Evolutionary conservation across 192 early-diverging fungal genomes (phyloP), one percentile per base, ranked within the genome.

Genomic region (Powellomyces hirtus): DNA sequence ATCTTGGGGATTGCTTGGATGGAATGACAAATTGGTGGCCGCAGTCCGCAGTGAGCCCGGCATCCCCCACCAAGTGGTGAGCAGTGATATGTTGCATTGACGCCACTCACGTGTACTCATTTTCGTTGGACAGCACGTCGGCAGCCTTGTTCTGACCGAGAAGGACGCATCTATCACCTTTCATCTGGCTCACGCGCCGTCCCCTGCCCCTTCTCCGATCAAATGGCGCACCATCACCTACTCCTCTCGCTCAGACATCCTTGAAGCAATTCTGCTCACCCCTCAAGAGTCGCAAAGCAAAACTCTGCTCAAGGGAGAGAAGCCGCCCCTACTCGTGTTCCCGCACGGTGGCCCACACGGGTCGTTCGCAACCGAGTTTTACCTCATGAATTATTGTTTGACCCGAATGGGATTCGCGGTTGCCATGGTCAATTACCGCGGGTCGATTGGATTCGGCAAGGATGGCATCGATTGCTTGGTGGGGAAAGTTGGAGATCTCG

Each of bases 331-430:
- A 58, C 76, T 92, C 0, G 81, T 90, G n/a, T 69, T 81, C 56
- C 91, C 92, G 0, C 92, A 94, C 70, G 92, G 92, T 34, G 92
- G 92, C 4, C 92, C 92, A 13, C 90, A 94, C 64, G 64, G 73
- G 7, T 66, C 68, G 24, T 83, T 73, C 62, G 77, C 86, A 10
- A 79, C 81, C 20, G 86, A 78, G 26, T 88, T 84, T 67, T 74
- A 65, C 13, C 61, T 78, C 45, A 49, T 74, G 30, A 73, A 44
- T 24, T 68, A 81, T 26, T 78, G 77, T 8, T 79, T 90, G 11
- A 79, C 75, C 10, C 52, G 68, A n/a, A 68, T 89, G 44, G 90
- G 90, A 1, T 89, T 87, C 70, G 77, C 82, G n/a, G 36, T 68
- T 33, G 57, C 78, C 31, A 53, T 83, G 70, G 84, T 91, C 64